Evolutionary conservation across 2,329 filamentous ascomycete species (phyloP).

Genomic region (Fusarium buharicum): DNA sequence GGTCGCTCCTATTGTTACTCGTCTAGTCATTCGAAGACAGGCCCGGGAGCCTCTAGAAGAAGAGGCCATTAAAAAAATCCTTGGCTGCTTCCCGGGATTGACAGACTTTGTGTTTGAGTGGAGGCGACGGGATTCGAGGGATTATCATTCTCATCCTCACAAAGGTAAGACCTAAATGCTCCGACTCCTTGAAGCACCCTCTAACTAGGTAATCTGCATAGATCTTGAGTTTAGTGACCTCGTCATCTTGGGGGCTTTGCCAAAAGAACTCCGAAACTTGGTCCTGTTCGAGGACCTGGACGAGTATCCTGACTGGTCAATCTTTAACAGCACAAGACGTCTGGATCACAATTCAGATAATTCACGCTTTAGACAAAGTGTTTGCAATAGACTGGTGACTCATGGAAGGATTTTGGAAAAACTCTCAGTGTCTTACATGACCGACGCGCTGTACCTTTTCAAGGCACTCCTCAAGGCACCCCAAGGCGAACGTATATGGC

Average conservation of each 20-base stretch:
- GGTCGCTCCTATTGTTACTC: neutral
- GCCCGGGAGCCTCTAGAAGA: neutral
- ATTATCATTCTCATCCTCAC: neutral
- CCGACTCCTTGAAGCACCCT: neutral
- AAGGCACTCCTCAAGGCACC: neutral
- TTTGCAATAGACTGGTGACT: neutral
- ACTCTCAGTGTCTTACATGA: conserved; percentile 1
- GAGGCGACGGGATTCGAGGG: no score
- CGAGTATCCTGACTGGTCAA: neutral
- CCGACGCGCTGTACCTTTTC: conserved; percentile 3
- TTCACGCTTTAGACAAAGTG: no score
- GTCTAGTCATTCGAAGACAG: conserved; percentile 4
- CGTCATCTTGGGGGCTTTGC: neutral
- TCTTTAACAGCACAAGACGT: no score
- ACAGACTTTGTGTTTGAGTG: neutral
- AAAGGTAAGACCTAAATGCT: neutral
- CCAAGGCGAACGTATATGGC: neutral
- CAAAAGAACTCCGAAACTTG: neutral
- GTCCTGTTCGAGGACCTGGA: conserved; percentile 10
- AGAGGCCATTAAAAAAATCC: neutral
- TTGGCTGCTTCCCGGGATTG: neutral
- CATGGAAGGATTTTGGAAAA: conserved; percentile 1
- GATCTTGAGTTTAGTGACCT: neutral
- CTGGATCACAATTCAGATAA: no score
- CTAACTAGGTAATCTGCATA: neutral